phyloP scores from a whole-genome alignment of 2,329 filamentous ascomycete genomes.

The Aspergillus pseudoterreus region DNA sequence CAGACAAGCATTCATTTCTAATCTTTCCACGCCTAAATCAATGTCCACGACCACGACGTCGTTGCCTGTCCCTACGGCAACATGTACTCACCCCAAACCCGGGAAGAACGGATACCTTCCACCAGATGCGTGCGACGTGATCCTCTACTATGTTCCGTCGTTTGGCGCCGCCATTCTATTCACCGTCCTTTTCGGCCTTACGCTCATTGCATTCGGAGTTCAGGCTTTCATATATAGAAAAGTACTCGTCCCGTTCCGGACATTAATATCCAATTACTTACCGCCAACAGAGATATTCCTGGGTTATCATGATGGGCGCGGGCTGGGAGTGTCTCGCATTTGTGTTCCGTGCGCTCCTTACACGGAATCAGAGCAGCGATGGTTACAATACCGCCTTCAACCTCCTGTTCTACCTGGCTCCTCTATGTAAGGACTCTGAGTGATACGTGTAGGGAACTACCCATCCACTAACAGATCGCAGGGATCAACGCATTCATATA shows the following conservation, averaged over 20 bases:
- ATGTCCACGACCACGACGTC: background rate
- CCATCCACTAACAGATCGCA: background rate
- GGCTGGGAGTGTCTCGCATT: constrained; percentile 41
- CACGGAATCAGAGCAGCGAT: constrained; percentile 37
- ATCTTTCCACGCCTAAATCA: background rate
- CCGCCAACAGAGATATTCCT: constrained; percentile 33
- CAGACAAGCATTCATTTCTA: no score
- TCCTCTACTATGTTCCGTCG: constrained; percentile 29
- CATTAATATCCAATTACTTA: background rate
- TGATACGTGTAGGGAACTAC: no score
- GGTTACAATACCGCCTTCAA: constrained; percentile 31
- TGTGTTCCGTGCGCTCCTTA: constrained; percentile 37
- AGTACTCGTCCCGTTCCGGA: constrained; percentile 9
- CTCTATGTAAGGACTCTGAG: constrained; percentile 24
- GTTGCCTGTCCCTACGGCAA: background rate
- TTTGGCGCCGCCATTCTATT: constrained; percentile 32
- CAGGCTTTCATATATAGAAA: constrained; percentile 33
- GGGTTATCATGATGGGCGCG: constrained; percentile 44
- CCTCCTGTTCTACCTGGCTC: constrained; percentile 45
- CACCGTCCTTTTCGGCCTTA: constrained; percentile 29
- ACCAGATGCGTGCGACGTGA: constrained; percentile 31
- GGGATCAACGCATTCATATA: constrained; percentile 48
- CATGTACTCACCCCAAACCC: constrained; percentile 17
- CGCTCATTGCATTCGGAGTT: constrained; percentile 24
- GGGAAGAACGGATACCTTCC: constrained; percentile 38